These are phyloP conservation scores for Pythium vanterpoolii DNA, from an alignment of 352 stramenopile genomes.

Conservation along the genomic window DNA sequence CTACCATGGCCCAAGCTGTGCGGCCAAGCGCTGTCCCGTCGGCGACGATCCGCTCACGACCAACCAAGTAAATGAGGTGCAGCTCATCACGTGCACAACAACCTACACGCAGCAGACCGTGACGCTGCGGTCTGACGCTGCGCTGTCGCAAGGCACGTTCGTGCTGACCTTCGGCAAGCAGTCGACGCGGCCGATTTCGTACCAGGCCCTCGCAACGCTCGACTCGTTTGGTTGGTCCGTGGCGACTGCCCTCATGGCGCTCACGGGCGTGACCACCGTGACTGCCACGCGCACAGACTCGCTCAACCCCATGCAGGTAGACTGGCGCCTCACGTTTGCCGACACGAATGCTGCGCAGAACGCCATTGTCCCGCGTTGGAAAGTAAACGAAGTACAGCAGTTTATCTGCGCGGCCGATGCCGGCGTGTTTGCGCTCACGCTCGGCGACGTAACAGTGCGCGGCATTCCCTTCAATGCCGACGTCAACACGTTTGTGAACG, in stretches of 20 bases:
- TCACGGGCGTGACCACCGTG: slow-evolving; percentile 36
- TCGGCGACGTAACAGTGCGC: slow-evolving; percentile 48
- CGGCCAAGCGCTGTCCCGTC: slow-evolving; percentile 51
- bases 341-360: slow-evolving; percentile 44
- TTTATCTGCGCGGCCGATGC: slow-evolving; percentile 75
- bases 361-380: slow-evolving; percentile 47
- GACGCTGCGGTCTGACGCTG: slow-evolving; percentile 38
- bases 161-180: slow-evolving; percentile 55
- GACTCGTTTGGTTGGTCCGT: slow-evolving; percentile 52
- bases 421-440: slow-evolving; percentile 53
- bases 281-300: slow-evolving; percentile 34
- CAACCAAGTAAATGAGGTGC: slow-evolving; percentile 53
- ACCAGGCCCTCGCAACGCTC: slow-evolving; percentile 39
- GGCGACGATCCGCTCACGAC: slow-evolving; percentile 74
- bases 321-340: slow-evolving; percentile 59
- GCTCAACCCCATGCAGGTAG: slow-evolving; percentile 26
- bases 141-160: slow-evolving; percentile 55
- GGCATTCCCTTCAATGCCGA: slow-evolving; percentile 61
- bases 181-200: slow-evolving; percentile 62
- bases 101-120: slow-evolving; percentile 62
- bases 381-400: slow-evolving; percentile 64
- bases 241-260: slow-evolving; percentile 37
- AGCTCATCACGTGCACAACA: slow-evolving; percentile 55
- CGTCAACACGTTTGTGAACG: slow-evolving; percentile 46
- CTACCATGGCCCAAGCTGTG: slow-evolving; percentile 50